Evolutionary conservation across 2,329 filamentous ascomycete genomes (phyloP).

Genomic region (Ceratocystis harringtonii): DNA sequence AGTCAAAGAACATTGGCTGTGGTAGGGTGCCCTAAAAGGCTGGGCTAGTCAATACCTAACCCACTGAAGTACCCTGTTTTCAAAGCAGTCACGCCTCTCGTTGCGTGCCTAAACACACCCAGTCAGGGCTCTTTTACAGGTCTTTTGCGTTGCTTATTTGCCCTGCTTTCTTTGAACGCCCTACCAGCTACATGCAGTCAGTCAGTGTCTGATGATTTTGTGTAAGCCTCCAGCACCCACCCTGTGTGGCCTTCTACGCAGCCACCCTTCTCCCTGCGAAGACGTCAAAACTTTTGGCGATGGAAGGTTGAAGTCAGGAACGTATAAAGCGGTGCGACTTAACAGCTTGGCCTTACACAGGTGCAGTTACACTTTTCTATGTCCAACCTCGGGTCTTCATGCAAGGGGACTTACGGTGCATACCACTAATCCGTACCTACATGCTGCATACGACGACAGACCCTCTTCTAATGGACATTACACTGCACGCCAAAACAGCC

Average conservation of each 20-base stretch:
- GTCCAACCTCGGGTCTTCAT: neutral
- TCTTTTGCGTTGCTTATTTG: neutral
- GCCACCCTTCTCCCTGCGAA: neutral
- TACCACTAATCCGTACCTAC: neutral
- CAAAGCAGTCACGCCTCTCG: neutral
- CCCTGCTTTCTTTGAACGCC: neutral
- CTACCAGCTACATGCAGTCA: no score
- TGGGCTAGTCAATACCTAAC: no score
- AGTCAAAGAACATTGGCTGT: neutral
- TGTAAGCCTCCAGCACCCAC: no score
- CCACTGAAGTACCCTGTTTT: constrained; percentile 3
- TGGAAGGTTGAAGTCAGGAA: neutral
- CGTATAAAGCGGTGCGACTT: neutral
- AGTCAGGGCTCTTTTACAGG: neutral
- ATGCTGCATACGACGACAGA: neutral
- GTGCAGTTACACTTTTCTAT: neutral
- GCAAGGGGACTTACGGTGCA: neutral
- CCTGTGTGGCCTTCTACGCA: neutral
- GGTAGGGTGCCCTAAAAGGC: neutral
- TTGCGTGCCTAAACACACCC: neutral
- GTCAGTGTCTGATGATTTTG: no score
- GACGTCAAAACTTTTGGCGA: neutral
- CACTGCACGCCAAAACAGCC: neutral
- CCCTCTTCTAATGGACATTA: neutral
- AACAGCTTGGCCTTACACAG: neutral